phyloP scores from a whole-genome alignment of 2,329 filamentous ascomycete species.

The Colletotrichum sp. region DNA sequence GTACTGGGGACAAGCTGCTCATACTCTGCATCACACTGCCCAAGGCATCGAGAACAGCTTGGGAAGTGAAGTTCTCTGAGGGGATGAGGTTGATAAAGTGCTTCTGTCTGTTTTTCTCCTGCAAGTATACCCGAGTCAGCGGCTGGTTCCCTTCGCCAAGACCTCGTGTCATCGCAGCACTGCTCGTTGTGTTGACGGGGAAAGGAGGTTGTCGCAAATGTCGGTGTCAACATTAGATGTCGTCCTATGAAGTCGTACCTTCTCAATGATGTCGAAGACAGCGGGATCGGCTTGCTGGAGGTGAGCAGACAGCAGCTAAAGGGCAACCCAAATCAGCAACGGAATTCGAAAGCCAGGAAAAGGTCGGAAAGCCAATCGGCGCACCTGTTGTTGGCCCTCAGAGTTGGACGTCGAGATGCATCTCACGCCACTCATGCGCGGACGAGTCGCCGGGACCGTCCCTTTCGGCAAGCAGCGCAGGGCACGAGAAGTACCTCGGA shows the following conservation, averaged over 20 bases:
- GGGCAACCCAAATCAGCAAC: neutral
- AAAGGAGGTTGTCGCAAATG: neutral
- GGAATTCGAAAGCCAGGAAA: neutral
- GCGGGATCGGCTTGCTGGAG: slow-evolving; percentile 85
- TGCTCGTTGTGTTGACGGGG: neutral
- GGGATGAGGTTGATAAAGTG: slow-evolving; percentile 98
- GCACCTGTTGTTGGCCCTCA: slow-evolving; percentile 66
- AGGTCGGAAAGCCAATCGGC: slow-evolving; percentile 21
- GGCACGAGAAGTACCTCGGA: slow-evolving; percentile 54
- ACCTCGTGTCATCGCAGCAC: neutral
- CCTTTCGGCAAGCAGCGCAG: slow-evolving; percentile 46
- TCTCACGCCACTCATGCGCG: slow-evolving; percentile 28
- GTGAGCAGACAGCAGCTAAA: slow-evolving; percentile 77
- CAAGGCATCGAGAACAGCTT: slow-evolving; percentile 88
- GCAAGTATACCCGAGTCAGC: slow-evolving; percentile 9
- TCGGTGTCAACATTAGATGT: neutral
- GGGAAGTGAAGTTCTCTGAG: slow-evolving; percentile 94
- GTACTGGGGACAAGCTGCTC: slow-evolving; percentile 27
- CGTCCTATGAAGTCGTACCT: slow-evolving; percentile 58
- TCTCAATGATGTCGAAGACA: slow-evolving; percentile 89
- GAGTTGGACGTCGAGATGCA: slow-evolving; percentile 50
- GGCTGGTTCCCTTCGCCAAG: neutral
- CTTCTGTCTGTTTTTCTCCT: slow-evolving; percentile 97
- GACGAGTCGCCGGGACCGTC: slow-evolving; percentile 21
- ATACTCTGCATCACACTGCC: slow-evolving; percentile 95